phyloP scores from a whole-genome alignment of 139 green algal species.

The Chlamydomonas applanata region DNA sequence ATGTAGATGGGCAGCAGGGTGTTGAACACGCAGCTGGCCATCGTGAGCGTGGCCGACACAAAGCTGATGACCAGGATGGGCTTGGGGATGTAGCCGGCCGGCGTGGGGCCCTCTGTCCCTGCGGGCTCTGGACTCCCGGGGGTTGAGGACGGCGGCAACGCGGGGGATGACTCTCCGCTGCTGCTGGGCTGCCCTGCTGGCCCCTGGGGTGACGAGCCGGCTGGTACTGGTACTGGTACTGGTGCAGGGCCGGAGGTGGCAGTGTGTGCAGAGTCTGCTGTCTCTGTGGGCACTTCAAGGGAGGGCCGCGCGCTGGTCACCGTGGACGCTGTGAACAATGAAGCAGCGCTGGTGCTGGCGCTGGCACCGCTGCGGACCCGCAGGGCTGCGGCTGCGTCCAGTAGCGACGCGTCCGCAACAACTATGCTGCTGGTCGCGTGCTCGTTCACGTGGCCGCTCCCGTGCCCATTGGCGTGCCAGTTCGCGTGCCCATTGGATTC shows the following conservation, averaged over 20 bases:
- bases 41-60: constrained; percentile 39
- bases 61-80: constrained; percentile 45
- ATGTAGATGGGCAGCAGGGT: constrained; percentile 57
- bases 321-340: no score
- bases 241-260: no score
- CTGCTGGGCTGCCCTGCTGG: neutral
- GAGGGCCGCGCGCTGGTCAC: no score
- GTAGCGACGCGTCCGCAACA: neutral
- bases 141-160: no score
- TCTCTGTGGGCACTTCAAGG: no score
- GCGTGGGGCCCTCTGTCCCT: neutral
- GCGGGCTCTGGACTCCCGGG: no score
- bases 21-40: constrained; percentile 53
- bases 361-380: constrained; percentile 21
- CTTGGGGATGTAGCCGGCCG: constrained; percentile 23
- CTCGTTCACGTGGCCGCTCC: neutral
- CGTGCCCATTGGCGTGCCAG: no score
- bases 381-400: neutral
- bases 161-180: neutral
- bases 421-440: neutral
- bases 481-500: no score
- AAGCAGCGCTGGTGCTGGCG: constrained; percentile 1
- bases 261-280: no score
- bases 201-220: no score
- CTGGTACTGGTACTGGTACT: no score